Conservation (phyloP, 2,329 filamentous ascomycete species). For the Alternaria conjuncta region DNA sequence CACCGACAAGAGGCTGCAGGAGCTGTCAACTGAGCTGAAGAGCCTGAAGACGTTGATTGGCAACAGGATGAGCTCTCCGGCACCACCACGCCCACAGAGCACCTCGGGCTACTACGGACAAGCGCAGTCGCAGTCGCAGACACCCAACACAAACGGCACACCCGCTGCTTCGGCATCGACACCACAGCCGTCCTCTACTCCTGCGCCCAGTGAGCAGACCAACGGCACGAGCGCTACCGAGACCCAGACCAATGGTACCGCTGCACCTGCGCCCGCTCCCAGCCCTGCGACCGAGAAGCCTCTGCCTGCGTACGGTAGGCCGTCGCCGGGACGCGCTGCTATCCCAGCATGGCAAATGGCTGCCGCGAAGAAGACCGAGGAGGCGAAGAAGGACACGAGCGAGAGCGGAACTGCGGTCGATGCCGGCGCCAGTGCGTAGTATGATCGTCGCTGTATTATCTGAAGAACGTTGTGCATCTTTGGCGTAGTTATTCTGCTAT, state of each 20-base stretch:
- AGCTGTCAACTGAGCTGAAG: constrained; percentile 85
- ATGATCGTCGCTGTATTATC: neutral
- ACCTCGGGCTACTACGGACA: constrained; percentile 35
- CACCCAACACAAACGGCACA: constrained; percentile 36
- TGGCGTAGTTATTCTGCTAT: constrained; percentile 9
- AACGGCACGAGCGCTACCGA: constrained; percentile 23
- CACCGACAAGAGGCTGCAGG: constrained; percentile 80
- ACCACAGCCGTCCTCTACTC: constrained; percentile 18
- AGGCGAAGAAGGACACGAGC: constrained; percentile 52
- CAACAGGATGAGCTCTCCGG: constrained; percentile 60
- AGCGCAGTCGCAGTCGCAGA: constrained; percentile 24
- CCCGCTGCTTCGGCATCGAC: constrained; percentile 26
- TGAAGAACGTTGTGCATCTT: constrained; percentile 7
- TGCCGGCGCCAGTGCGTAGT: constrained; percentile 36
- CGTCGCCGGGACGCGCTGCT: constrained; percentile 48
- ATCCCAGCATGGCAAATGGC: constrained; percentile 64
- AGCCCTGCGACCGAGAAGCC: constrained; percentile 40
- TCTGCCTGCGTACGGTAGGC: constrained; percentile 40
- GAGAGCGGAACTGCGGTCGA: constrained; percentile 47
- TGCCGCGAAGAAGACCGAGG: constrained; percentile 55
- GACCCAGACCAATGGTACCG: constrained; percentile 27
- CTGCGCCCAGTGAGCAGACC: constrained; percentile 30
- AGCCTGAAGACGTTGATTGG: constrained; percentile 88
- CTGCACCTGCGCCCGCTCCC: constrained; percentile 18
- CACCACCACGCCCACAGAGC: constrained; percentile 31